Base-by-base conservation (phyloP, 2,329 filamentous ascomycete species). In the Akanthomyces dipterigenus region DNA sequence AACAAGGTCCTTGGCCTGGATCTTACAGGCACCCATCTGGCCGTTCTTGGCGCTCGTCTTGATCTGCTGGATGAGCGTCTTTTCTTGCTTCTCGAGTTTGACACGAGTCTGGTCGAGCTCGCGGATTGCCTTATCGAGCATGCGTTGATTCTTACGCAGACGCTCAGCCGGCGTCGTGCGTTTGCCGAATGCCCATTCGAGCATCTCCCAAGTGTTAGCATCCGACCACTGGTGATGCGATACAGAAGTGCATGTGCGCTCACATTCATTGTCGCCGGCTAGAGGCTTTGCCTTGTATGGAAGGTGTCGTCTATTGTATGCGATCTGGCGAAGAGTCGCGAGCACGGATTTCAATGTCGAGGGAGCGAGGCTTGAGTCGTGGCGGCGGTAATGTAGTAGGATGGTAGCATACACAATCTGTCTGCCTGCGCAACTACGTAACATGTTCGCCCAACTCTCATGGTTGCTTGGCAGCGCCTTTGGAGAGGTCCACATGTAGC, bases 121-220 rank as follows among this genome's bases (percentile, higher is more conserved):
- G 68, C 95, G 88, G 71, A 98, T 95, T 12, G 95, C 96, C 80
- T 97, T 96, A 77, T 99, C 95, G 65, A 99, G 87, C 67, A 95
- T 92, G 69, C 95, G 87, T 78, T 98, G 95, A 76, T 99, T 96
- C 82, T 93, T 93, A 75, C 90, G 88, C 74, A 93, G 81, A 74
- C 90, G 88, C 82, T 95, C 90, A 26, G 92, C 91, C 4, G 95
- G 93, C 81, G 95, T 99, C 85, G 98, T 96, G 77, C 95, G 95
- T 85, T 97, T 98, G 67, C 95, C 95, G 73, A 99, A 99, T 43
- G 93, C 93, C 93, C 95, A 99, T 85, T 99, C 95, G 64, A 99
- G 85, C 73, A 98, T 91, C 91, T 97, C 69, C 49, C 53, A 55
- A 54, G n/a, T 67, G 58, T 63, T 53, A 63, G 64, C 48, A 28